phyloP scores from a whole-genome alignment of 1,284 basidiomycete species.

The Ganoderma meredithae region DNA sequence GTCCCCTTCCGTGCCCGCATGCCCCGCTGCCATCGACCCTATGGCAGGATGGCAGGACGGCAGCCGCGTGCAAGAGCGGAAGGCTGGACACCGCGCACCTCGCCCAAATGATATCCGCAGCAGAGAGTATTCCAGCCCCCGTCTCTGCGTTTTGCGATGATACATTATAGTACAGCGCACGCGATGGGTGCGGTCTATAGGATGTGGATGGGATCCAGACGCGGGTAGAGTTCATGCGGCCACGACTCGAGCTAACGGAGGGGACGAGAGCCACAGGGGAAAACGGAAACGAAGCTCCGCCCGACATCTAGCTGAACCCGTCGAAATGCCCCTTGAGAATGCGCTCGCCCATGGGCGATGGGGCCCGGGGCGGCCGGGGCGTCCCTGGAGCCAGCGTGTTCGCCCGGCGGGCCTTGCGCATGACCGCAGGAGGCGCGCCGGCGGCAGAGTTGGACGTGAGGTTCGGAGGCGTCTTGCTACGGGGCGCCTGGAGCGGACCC shows the following conservation, averaged over 20 bases:
- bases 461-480: constrained; percentile 30
- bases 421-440: constrained; percentile 8
- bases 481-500: constrained; percentile 22
- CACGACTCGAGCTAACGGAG: not conserved
- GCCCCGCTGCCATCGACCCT: not conserved
- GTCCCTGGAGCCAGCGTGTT: constrained; percentile 60
- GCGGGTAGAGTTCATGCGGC: not conserved
- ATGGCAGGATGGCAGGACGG: not conserved
- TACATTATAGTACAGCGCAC: constrained; percentile 9
- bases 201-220: not conserved
- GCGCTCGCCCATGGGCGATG: constrained; percentile 86
- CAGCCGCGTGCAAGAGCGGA: not conserved
- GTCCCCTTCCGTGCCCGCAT: not conserved
- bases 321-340: constrained; percentile 86
- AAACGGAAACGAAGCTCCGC: not conserved
- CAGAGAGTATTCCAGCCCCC: not conserved
- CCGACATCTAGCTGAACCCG: constrained; percentile 65
- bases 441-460: constrained; percentile 22
- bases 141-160: constrained; percentile 1
- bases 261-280: not conserved
- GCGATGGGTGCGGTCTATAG: not conserved
- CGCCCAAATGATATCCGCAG: not conserved
- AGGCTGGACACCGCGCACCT: not conserved
- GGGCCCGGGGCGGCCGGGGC: constrained; percentile 62
- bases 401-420: constrained; percentile 60